Base-by-base conservation (phyloP, 805 yeast genomes). In the Huiozyma sinensis region DNA sequence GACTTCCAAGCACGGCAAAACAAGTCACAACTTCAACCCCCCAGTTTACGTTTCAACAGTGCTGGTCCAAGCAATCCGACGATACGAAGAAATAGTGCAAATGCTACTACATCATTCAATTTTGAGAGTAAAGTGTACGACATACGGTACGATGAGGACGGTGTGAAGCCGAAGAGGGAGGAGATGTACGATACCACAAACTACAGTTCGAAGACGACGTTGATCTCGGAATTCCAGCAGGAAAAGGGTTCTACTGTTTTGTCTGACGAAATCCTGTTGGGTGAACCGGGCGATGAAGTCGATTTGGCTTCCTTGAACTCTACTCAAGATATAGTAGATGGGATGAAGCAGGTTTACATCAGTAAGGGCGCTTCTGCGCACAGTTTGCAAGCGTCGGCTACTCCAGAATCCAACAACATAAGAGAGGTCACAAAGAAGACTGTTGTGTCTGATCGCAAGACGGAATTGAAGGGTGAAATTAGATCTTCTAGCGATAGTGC, bases 71-170 rank as follows among this genome's bases (percentile, higher is more conserved):
- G 38, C 12, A 38, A 17, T 49, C 52, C 7, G 31, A 49, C 33
- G 13, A 36, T 13, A 9, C 43, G 45, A 39, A 30, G 41, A 13
- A 43, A 39, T 35, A 45, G 47, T 36, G 39, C 42, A 3, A 57
- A 8, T 13, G 24, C 28, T 9, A 9, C n/a, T 8, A 36, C 47
- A 5, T 43, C 59, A 6, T 67, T 67, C 50, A 64, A 61, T 35
- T 67, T 61, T 45, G 64, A 67, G 44, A 60, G 69, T n/a, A 60
- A 56, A 47, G 54, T 53, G 5, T 68, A 68, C 45, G 72, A 68
- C 45, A 55, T 66, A 46, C 58, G 60, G 11, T 52, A 56, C 12
- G 50, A 45, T 17, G 41, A 41, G 17, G 35, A 40, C 13, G 24
- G 28, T 24, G 28, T 13, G 6, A 11, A 6, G 5, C n/a, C 34